Base-by-base conservation (phyloP, 140 eudicot genomes). In the Bidens hawaiensis region DNA sequence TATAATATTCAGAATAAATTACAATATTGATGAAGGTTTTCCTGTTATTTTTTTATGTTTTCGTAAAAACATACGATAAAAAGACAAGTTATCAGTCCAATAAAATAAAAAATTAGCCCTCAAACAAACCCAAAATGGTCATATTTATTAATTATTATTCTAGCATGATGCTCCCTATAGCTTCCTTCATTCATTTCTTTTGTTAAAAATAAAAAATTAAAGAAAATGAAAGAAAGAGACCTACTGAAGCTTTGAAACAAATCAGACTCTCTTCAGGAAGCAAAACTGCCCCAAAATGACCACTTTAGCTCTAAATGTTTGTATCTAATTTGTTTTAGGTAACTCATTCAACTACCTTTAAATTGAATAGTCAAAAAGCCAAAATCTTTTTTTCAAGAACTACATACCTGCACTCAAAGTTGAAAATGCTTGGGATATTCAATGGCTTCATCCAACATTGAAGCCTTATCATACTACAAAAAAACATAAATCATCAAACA, bases 191-290 rank as follows among this genome's bases (percentile, higher is more conserved):
- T 47, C 22, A 55, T n/a, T 9, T 64, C 16, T 8, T 24, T 54
- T 22, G n/a, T 56, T 19, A 56, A 58, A 48, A 46, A 73, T 73
- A 41, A 16, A 74, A 73, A n/a, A n/a, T n/a, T n/a, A n/a, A n/a
- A n/a, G n/a, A n/a, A n/a, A n/a, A n/a, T n/a, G n/a, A n/a, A n/a
- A n/a, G n/a, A n/a, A n/a, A n/a, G n/a, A 73, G 40, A 58, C n/a
- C 6, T 51, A 52, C 24, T 54, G 22, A 41, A 36, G 45, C 25
- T 53, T 76, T 71, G 70, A n/a, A n/a, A n/a, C n/a, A 74, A 57
- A 49, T 36, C 73, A 48, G 66, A 67, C 59, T 79, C 68, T 71
- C 43, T 23, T 49, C 60, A 66, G 71, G 81, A 78, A 70, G 52
- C 76, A 68, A 65, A 69, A 16, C 58, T 14, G 6, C 59, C 38